phyloP scores from a whole-genome alignment of 139 green algal species.

The Mychonastes homosphaera region DNA sequence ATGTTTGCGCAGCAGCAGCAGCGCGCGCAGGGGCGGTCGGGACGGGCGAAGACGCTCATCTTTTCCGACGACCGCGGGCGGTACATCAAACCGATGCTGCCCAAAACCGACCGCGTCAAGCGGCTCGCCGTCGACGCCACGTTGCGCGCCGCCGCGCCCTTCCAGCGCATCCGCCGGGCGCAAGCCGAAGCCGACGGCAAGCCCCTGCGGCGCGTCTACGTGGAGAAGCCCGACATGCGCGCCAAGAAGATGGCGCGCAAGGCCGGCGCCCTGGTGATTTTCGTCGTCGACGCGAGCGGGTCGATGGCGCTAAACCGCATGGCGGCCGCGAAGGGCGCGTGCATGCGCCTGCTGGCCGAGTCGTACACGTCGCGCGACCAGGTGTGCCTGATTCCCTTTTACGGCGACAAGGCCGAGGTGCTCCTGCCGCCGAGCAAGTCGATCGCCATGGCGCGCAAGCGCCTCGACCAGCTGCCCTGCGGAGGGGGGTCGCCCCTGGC shows the following conservation, averaged over 20 bases:
- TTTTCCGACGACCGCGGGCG: conserved; percentile 84
- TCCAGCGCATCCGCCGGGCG: conserved; percentile 65
- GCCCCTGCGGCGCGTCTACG: conserved; percentile 65
- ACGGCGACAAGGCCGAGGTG: conserved; percentile 93
- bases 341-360: conserved; percentile 86
- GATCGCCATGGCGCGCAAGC: conserved; percentile 91
- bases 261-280: conserved; percentile 81
- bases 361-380: conserved; percentile 89
- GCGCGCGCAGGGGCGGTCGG: conserved; percentile 70
- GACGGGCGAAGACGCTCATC: conserved; percentile 93
- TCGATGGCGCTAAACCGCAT: conserved; percentile 99
- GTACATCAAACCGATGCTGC: conserved; percentile 99
- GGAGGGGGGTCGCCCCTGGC: conserved; percentile 93
- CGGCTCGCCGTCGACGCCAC: conserved; percentile 97
- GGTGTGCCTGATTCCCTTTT: conserved; percentile 96
- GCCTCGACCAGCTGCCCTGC: conserved; percentile 91
- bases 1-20: conserved; percentile 90
- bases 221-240: conserved; percentile 96
- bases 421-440: conserved; percentile 94
- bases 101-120: conserved; percentile 75
- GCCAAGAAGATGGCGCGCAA: conserved; percentile 94
- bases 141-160: conserved; percentile 86
- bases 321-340: conserved; percentile 92
- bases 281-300: conserved; percentile 65
- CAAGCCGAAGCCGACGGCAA: conserved; percentile 40